phyloP scores from a whole-genome alignment of 345 rosid species.

The Eutrema yunnanense region DNA sequence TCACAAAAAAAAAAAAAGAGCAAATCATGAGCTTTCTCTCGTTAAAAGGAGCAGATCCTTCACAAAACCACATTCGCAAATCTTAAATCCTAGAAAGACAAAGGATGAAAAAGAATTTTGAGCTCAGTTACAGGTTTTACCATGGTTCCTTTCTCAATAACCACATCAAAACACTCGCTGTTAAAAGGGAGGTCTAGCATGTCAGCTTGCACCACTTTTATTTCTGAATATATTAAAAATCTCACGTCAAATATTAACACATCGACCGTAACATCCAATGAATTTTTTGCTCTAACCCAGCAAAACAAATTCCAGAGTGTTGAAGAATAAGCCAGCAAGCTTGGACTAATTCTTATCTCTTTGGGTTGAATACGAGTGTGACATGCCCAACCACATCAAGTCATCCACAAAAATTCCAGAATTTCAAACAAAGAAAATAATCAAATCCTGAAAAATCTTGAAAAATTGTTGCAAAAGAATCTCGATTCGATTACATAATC shows the following conservation, averaged over 20 bases:
- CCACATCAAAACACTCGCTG: slow-evolving; percentile 65
- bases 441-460: too few relatives aligned
- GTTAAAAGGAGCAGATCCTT: too few relatives aligned
- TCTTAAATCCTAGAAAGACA: neutral
- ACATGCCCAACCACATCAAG: too few relatives aligned
- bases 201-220: slow-evolving; percentile 89
- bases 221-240: slow-evolving; percentile 50
- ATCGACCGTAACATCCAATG: neutral
- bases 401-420: too few relatives aligned
- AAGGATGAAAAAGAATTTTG: neutral
- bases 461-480: too few relatives aligned
- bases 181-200: slow-evolving; percentile 88
- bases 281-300: neutral
- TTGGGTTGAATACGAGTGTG: too few relatives aligned
- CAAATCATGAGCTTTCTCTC: neutral
- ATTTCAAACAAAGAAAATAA: too few relatives aligned
- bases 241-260: neutral
- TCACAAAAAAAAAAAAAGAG: neutral
- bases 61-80: neutral
- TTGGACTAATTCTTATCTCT: too few relatives aligned
- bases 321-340: too few relatives aligned
- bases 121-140: slow-evolving; percentile 36
- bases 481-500: too few relatives aligned
- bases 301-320: too few relatives aligned
- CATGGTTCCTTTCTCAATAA: slow-evolving; percentile 98